Evolutionary conservation across 371 early-diverging fungal species (phyloP), one percentile per base, ranked within the genome.

Genomic region (Mucor ambiguus): DNA sequence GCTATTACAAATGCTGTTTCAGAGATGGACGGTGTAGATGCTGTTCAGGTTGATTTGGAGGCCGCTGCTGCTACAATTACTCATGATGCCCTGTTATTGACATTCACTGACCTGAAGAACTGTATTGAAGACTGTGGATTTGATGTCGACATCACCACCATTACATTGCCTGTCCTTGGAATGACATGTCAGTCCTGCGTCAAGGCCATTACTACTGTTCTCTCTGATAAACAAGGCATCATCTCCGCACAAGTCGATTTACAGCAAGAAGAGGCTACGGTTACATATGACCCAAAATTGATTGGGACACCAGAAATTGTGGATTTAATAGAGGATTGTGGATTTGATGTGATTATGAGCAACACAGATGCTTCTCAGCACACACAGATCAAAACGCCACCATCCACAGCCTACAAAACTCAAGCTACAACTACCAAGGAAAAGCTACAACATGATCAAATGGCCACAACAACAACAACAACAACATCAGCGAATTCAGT

Each of bases 181-280:
- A 95, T 95, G 95, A 94, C 93, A 16, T 95, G 95, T 77, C 84
- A 89, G 58, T 92, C 93, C 16, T 95, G 95, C 66, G 94, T 94
- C 8, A 81, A 32, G 58, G 69, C 91, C 12, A 89, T 93, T 38
- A 80, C 85, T n/a, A 59, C 72, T 1, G 64, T 80, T 14, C 73
- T 92, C 28, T 48, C 49, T 9, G 28, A 30, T 3, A 30, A 60
- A 10, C 6, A 43, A 6, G 61, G 64, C 26, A 35, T 65, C 33
- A 14, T 59, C 10, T 28, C 26, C 12, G 55, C 64, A 4, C 20
- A 43, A 4, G 87, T 92, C 14, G 78, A 81, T 28, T 73, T 91
- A 29, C 81, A 82, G 52, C 58, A 80, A 14, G 73, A 84, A 41
- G 68, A 73, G 65, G 86, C 86, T 18, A 70, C 66, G 9, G 78